Evolutionary conservation across 2,329 filamentous ascomycete species (phyloP), one percentile per base, ranked within the genome.

Genomic region (Colletotrichum sp.): DNA sequence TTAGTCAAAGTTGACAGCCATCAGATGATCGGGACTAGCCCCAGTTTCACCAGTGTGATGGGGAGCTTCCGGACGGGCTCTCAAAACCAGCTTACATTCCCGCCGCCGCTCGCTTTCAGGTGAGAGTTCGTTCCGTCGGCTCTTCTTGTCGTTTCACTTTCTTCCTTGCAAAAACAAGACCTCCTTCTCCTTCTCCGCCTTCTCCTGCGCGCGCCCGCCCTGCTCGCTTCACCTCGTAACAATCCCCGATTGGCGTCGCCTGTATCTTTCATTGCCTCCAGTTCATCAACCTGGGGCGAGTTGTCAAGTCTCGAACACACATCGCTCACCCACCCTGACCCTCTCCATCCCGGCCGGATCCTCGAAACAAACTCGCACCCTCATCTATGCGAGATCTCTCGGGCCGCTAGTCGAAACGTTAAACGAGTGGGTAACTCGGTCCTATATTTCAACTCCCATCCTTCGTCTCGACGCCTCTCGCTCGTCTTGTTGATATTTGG

Each of bases 11-110:
- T 49, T 76, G 72, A 76, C 60, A 75, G 62, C 75, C 72, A 69
- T 75, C 72, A 75, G 60, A 71, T 76, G 75, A 76, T 75, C 75
- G 28, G 72, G 72, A 64, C 63, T 76, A 75, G 74, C 72, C 72
- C 75, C 60, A 75, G 72, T 76, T 71, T 76, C 72, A 76, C 75
- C 62, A 67, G 62, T 75, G 65, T 69, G 74, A 69, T 76, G 44
- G 34, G 71, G 55, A 76, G 60, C 18, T 72, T 71, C 71, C 44
- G 28, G 66, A 55, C 64, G 57, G 44, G 74, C 74, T 76, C 74
- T 74, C 70, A 76, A 76, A 76, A 76, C 60, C 74, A 74, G 70
- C 74, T 60, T 55, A 69, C 65, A 76, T 74, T 69, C 67, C 66
- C 49, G 49, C 73, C 69, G 44, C 28, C 60, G 44, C 44, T 52